Percentiles rank a stretch among this genome's conserved stretches.
Evolutionary conservation across 257 asterid genomes (phyloP).

Genomic region (Petunia secreta): DNA sequence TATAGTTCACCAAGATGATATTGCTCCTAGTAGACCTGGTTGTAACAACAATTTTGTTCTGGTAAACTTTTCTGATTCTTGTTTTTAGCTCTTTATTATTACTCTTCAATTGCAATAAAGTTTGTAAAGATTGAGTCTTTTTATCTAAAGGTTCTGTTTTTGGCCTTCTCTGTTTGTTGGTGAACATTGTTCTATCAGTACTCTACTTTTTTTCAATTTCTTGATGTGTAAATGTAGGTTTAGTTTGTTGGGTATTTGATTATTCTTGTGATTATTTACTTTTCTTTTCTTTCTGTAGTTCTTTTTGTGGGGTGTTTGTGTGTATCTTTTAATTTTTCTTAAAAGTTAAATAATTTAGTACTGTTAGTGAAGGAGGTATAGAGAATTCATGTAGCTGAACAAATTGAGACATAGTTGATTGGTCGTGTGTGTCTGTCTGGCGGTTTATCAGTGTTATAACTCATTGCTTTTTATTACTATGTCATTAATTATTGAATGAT

Average conservation of each 20-base stretch:
- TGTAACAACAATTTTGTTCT: conserved; percentile 87
- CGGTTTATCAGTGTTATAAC: background rate
- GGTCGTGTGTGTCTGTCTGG: background rate
- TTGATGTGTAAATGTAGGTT: background rate
- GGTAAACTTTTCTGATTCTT: conserved; percentile 46
- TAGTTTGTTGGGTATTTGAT: background rate
- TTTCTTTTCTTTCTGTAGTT: background rate
- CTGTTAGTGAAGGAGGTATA: background rate
- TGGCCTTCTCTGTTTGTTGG: background rate
- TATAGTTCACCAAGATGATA: conserved; percentile 84
- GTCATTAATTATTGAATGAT: background rate
- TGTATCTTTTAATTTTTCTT: background rate
- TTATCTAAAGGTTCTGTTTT: background rate
- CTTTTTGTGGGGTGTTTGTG: background rate
- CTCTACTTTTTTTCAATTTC: background rate
- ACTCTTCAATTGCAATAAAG: background rate
- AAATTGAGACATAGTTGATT: background rate
- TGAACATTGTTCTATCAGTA: conserved; percentile 7
- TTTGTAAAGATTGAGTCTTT: conserved; percentile 5
- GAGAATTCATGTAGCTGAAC: background rate
- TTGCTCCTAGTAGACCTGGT: conserved; percentile 81
- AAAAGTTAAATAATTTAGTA: background rate
- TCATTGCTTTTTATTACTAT: background rate
- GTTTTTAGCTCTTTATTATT: conserved; percentile 6
- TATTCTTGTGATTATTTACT: background rate